A percentile compares a stretch with the other conserved stretches of the same genome.
Evolutionary conservation across 352 stramenopile species (phyloP).

Genomic region (Globisporangium heterothallicum): DNA sequence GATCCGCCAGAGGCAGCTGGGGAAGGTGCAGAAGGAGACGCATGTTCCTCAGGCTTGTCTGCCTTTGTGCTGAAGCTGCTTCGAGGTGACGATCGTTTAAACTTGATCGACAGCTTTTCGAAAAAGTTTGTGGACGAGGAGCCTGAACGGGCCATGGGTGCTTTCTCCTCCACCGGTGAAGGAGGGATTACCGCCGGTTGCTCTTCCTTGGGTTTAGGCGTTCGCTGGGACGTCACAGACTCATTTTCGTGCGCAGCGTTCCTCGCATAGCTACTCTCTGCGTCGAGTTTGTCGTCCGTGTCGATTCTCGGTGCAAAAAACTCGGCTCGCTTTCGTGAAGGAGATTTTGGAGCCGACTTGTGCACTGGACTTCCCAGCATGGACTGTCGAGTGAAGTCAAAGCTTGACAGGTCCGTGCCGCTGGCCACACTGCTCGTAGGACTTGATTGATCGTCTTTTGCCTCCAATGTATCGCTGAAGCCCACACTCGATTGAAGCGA

Average conservation of each 20-base stretch:
- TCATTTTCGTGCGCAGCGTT: background rate
- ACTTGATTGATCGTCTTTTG: constrained; percentile 16
- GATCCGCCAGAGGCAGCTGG: background rate
- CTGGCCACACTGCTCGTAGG: constrained; percentile 37
- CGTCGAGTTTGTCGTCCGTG: constrained; percentile 5
- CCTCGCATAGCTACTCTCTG: constrained; percentile 1
- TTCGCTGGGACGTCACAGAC: background rate
- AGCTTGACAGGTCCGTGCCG: constrained; percentile 49
- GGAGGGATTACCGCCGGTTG: constrained; percentile 1
- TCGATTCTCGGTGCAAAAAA: constrained; percentile 3
- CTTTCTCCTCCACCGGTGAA: constrained; percentile 32
- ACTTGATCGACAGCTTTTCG: constrained; percentile 77
- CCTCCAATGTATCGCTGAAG: constrained; percentile 15
- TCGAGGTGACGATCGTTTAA: constrained; percentile 60
- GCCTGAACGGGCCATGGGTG: constrained; percentile 14
- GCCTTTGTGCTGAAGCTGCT: constrained; percentile 13
- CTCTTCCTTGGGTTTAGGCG: constrained; percentile 4
- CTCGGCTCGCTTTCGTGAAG: background rate
- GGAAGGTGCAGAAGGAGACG: constrained; percentile 1
- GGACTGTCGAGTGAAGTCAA: constrained; percentile 37
- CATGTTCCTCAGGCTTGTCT: constrained; percentile 19
- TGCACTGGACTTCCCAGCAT: constrained; percentile 18
- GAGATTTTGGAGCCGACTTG: constrained; percentile 6
- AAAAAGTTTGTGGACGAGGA: constrained; percentile 74
- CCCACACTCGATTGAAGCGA: constrained; percentile 23